These are phyloP conservation scores for Camellia oleifera DNA, from an alignment of 179 eudicot species.

Conservation along the genomic window DNA sequence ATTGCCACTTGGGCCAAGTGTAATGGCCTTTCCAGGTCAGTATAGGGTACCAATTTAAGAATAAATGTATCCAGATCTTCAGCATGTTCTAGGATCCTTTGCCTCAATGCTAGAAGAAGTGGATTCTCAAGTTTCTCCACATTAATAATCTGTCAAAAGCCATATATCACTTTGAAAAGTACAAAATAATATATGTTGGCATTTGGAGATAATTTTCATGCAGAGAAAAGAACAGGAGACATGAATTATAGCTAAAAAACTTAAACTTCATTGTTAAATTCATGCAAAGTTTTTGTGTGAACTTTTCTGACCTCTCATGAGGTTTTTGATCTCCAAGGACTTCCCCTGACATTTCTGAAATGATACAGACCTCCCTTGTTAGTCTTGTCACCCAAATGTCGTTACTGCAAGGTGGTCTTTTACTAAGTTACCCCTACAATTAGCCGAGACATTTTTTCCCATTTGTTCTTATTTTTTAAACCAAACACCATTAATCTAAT, in stretches of 20 bases:
- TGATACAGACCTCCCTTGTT: too few relatives aligned
- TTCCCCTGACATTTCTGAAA: too few relatives aligned
- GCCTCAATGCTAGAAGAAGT: constrained; percentile 57
- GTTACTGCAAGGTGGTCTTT: too few relatives aligned
- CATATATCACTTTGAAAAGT: constrained; percentile 7
- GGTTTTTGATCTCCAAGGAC: too few relatives aligned
- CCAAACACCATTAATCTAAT: too few relatives aligned
- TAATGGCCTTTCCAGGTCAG: constrained; percentile 47
- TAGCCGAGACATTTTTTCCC: too few relatives aligned
- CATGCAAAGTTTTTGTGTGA: background rate
- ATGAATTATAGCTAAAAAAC: background rate
- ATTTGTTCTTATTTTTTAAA: too few relatives aligned
- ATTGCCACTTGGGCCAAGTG: constrained; percentile 66
- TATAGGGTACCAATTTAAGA: constrained; percentile 39
- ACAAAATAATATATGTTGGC: background rate
- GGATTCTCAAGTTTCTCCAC: constrained; percentile 47
- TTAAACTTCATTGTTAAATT: background rate
- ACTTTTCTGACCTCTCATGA: too few relatives aligned
- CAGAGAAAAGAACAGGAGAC: background rate
- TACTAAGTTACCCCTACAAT: too few relatives aligned
- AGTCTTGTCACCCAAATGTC: too few relatives aligned
- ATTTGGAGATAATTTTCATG: background rate
- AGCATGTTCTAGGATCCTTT: constrained; percentile 53
- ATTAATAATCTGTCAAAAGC: constrained; percentile 46
- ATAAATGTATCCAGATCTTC: constrained; percentile 45